Evolutionary conservation across 1,284 basidiomycete genomes (phyloP).

Genomic region (Rhodotorula sp.): DNA sequence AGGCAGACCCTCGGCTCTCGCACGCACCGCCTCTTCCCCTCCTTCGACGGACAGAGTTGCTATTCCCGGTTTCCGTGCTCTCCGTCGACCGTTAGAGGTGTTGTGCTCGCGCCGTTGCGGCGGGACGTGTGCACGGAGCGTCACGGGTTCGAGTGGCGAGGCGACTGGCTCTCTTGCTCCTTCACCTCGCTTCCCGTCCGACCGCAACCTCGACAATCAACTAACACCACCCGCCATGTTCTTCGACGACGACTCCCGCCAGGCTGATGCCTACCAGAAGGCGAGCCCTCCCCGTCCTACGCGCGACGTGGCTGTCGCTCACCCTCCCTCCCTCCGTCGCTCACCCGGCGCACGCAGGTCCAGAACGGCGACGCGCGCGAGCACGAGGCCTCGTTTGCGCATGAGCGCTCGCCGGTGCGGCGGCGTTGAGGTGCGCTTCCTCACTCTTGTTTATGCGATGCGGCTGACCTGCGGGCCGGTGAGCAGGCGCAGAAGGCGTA

Average conservation of each 20-base stretch:
- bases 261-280: neutral
- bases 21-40: no score
- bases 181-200: no score
- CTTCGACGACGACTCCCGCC: neutral
- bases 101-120: no score
- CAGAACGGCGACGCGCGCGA: neutral
- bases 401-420: conserved; percentile 1
- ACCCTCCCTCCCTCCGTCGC: neutral
- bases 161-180: no score
- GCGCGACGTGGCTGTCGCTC: neutral
- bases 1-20: no score
- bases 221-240: neutral
- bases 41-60: neutral
- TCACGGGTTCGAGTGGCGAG: no score
- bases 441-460: no score
- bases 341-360: neutral
- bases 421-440: neutral
- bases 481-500: neutral
- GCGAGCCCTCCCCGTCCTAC: neutral
- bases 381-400: neutral
- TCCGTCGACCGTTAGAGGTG: no score
- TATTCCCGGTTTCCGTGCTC: no score
- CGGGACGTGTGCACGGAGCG: no score
- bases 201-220: no score
- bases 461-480: neutral